A percentile compares a stretch with the other conserved stretches of the same genome.
These are phyloP conservation scores for Globisporangium carolinianum DNA, from an alignment of 352 stramenopile genomes.

Conservation along the genomic window DNA sequence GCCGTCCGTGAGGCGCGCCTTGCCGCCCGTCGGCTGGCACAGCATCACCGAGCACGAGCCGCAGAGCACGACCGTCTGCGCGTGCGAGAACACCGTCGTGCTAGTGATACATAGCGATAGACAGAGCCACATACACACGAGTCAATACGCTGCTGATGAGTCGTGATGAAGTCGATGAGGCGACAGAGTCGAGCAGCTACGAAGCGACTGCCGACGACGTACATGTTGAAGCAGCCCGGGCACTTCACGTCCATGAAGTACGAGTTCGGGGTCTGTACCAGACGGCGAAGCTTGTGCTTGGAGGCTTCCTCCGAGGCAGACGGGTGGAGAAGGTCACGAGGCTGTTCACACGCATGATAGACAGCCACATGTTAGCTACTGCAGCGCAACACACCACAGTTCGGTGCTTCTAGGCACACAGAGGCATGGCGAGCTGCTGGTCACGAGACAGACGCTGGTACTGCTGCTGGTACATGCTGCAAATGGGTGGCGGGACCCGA, in stretches of 20 bases:
- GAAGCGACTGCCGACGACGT: slow-evolving; percentile 5
- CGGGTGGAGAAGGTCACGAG: slow-evolving; percentile 97
- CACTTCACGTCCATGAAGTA: slow-evolving; percentile 99
- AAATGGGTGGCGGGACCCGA: background rate
- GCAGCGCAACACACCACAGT: no score
- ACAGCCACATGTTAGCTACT: slow-evolving; percentile 10
- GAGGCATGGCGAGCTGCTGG: background rate
- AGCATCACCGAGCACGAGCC: slow-evolving; percentile 97
- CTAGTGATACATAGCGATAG: slow-evolving; percentile 13
- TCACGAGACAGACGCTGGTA: background rate
- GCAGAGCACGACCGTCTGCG: slow-evolving; percentile 97
- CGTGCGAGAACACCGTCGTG: slow-evolving; percentile 99
- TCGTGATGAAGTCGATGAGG: background rate
- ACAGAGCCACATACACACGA: background rate
- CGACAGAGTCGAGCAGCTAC: background rate
- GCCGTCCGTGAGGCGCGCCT: slow-evolving; percentile 97
- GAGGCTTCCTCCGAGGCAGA: slow-evolving; percentile 91
- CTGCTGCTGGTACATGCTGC: background rate
- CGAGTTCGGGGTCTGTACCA: slow-evolving; percentile 99
- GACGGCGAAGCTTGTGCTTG: slow-evolving; percentile 99
- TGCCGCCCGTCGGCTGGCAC: slow-evolving; percentile 97
- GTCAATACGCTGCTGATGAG: background rate
- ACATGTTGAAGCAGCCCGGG: slow-evolving; percentile 99
- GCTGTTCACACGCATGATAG: slow-evolving; percentile 20
- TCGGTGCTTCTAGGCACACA: background rate